Evolutionary conservation across 768 basidiomycete genomes (phyloP).

Genomic region (Macrolepiota albuminosa): DNA sequence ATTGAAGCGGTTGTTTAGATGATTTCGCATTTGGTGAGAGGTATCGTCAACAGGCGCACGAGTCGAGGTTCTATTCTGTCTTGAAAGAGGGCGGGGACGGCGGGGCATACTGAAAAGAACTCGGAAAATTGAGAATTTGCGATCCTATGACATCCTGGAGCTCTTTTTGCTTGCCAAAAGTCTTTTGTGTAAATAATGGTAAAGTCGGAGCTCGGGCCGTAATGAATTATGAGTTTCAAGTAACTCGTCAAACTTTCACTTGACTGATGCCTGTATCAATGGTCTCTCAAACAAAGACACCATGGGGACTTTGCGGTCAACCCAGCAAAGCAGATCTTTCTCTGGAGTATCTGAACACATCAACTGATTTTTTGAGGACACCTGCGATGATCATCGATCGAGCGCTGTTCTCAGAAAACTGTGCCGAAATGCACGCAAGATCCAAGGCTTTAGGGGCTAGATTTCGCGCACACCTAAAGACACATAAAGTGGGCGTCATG

Average conservation of each 20-base stretch:
- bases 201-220: too few relatives aligned
- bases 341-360: constrained; percentile 52
- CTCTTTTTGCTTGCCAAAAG: not conserved
- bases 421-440: constrained; percentile 64
- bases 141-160: not conserved
- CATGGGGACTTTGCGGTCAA: constrained; percentile 30
- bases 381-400: constrained; percentile 80
- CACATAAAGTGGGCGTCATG: constrained; percentile 56
- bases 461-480: constrained; percentile 84
- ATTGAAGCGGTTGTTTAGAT: constrained; percentile 9
- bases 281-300: constrained; percentile 42
- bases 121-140: not conserved
- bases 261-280: not conserved
- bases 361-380: constrained; percentile 57
- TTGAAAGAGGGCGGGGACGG: constrained; percentile 28
- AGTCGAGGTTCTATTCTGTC: constrained; percentile 12
- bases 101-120: constrained; percentile 27
- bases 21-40: constrained; percentile 9
- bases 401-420: constrained; percentile 66
- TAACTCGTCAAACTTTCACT: too few relatives aligned
- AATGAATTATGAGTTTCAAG: too few relatives aligned
- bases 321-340: constrained; percentile 48
- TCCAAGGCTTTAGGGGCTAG: constrained; percentile 61
- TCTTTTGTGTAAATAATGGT: not conserved
- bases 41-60: not conserved